Base-by-base conservation (phyloP, 768 basidiomycete species). In the Russula emetica region DNA sequence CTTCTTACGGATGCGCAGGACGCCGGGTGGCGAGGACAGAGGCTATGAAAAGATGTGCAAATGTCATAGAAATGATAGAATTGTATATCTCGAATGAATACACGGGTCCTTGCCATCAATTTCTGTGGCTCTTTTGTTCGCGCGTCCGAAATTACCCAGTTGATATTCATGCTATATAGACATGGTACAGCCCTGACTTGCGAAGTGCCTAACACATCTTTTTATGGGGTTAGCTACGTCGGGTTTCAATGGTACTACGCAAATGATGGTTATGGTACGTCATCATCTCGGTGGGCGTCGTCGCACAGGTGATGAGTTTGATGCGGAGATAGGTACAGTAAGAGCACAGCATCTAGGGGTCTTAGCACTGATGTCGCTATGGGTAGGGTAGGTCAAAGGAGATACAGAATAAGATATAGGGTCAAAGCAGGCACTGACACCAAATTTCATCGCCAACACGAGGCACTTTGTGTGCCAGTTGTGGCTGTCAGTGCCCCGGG, bases 1-100 rank as follows among this genome's bases (percentile, higher is more conserved):
- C 73, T 95, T 34, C 71, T 89, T 8, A 73, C 84, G 68, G 94
- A 96, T 72, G 79, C 91, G 1, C 75, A 79, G 54, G 88, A 92
- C 68, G 76, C 77, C 13, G 84, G 85, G 22, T 92, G 91, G 91
- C 79, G 79, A 58, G 76, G 77, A 44, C 73, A 74, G 49, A 77
- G 73, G 68, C 54, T 62, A 22, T 74, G 68, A 62, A 5, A 32
- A 44, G n/a, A 26, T 34, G 13, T 13, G 5, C n/a, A 40, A 47
- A 40, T 28, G 49, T 26, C 26, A 26, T 50, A 18, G 1, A 28
- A 18, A 28, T 16, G 26, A n/a, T n/a, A n/a, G n/a, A n/a, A n/a
- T n/a, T n/a, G n/a, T n/a, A n/a, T 26, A 50, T 22, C 10, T 11
- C 7, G 44, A 4, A 45, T 3, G 24, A 50, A 50, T 50, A 26